Evolutionary conservation across 2,329 filamentous ascomycete species (phyloP), one percentile per base, ranked within the genome.

Genomic region (Diplodia intermedia): DNA sequence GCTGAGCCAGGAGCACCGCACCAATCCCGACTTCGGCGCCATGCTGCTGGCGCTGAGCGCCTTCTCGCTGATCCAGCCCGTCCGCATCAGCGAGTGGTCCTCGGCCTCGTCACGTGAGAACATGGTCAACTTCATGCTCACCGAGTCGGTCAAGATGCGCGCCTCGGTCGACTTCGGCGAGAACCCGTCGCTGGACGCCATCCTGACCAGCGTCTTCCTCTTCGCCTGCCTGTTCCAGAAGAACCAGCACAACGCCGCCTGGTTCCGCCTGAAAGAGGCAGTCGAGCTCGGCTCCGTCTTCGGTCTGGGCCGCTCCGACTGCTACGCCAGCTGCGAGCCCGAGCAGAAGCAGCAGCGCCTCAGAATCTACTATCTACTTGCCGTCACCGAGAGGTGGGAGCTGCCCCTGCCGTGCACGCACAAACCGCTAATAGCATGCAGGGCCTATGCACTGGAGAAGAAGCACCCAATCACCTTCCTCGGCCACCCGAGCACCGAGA

Each of bases 11-110:
- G 80, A 81, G 54, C 80, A 82, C 69, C 79, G 80, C 43, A 76
- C 73, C 49, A 80, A 81, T 47, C 74, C 79, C 0, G 80, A 82
- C 56, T 82, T 81, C 43, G 80, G 80, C 14, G 76, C 80, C 2
- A 82, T 82, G 80, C 68, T 82, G 4, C 69, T 82, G 26, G 77
- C 79, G 2, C 66, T 82, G 20, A 81, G 80, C 62, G 80, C 80
- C 12, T 82, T 82, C 57, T 78, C 80, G 2, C 75, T 82, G 55
- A 82, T 80, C 1, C 80, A 82, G 69, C 80, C 80, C 0, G 80
- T 82, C 29, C 79, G 81, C 49, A 81, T 82, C 9, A 78, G 80
- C 50, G 80, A 82, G 69, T 74, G 77, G 20, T 70, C 71, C 2
- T 72, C 73, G 0, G 72, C 70, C 23, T 70, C 74, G 3, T 75